Base-by-base conservation (phyloP, 2,329 filamentous ascomycete genomes). In the Zasmidium cellare region DNA sequence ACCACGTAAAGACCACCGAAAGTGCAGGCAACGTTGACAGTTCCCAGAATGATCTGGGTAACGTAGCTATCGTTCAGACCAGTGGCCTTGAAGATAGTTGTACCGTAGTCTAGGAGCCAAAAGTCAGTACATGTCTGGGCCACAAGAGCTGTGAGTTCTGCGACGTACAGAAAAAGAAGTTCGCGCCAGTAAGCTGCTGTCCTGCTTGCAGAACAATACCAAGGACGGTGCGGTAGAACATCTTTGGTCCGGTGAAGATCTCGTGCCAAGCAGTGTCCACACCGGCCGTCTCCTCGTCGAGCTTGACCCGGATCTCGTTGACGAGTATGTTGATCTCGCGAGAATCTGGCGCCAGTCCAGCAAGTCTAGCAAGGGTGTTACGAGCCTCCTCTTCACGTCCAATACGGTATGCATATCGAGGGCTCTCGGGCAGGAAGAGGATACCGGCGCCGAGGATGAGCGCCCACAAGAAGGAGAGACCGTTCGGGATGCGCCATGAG, bases 11-110 rank as follows among this genome's bases (percentile, higher is more conserved):
- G 73, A 47, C 77, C 78, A 11, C 74, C 76, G 55, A 80, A 74
- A 2, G 79, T 82, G 28, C 75, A 79, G 46, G 69, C 67, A 16
- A 81, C 77, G 66, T 81, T 82, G 66, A 82, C 77, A 5, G 73
- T 67, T 58, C 75, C 74, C 35, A 79, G 79, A 60, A 81, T 80
- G 47, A 81, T 73, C 20, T 75, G 75, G 47, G 79, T 76, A 46
- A 77, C 69, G 64, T 80, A 81, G 3, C 73, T 71, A 67, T 81
- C 67, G n/a, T 56, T 57, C 20, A 71, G 64, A 44, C 69, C 69
- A 22, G 56, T 59, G 1, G 72, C 73, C 1, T 65, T 52, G 69
- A 79, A 80, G 56, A 79, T 77, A 0, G 74, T 74, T 2, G 76
- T 76, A 18, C 77, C 50, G 46, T 62, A 64, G 59, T 70, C 66